Evolutionary conservation across 2,329 filamentous ascomycete species (phyloP), one percentile per base, ranked within the genome.

Genomic region (Chaetomiaceae sp.): DNA sequence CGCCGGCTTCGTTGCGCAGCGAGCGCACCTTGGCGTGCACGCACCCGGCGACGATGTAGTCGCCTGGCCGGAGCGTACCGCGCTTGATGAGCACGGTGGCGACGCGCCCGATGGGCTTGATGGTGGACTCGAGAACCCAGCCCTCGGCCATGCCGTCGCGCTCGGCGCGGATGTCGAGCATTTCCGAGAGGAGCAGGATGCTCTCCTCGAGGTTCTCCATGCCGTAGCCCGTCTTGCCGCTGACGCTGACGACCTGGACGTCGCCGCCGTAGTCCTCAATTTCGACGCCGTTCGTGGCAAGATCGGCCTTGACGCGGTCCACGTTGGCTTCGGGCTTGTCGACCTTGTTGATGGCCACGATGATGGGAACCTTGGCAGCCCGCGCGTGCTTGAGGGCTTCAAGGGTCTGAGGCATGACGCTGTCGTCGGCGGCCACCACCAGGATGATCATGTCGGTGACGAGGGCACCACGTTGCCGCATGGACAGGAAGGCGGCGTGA

Each of bases 281-380:
- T 63, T 96, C 88, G 27, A 99, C 84, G 7, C 88, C 90, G 64
- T 96, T 80, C 2, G 84, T 78, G 8, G 88, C 83, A 22, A 99
- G 83, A 68, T 97, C 94, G 52, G 85, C 78, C 72, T 97, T 97
- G 58, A 97, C 91, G 44, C 83, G 81, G 38, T 96, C 87, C 11
- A 91, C 73, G 47, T 90, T 83, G 5, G 88, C 85, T 55, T 89
- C 87, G 55, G 87, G 83, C 71, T 94, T 96, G 73, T 99, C 94
- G 47, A 96, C 82, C 72, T 99, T 99, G 76, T 94, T 99, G 72
- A 97, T 92, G 15, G 95, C 95, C 47, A 99, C 94, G 54, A 99
- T 96, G 46, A 99, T 92, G 5, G 94, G 92, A 1, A 97, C 94
- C 57, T 88, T 87, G 47, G 94, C 89, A 27, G 82, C 79, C 53